Base-by-base conservation (phyloP, 257 asterid species). In the Nicotiana noctiflora region DNA sequence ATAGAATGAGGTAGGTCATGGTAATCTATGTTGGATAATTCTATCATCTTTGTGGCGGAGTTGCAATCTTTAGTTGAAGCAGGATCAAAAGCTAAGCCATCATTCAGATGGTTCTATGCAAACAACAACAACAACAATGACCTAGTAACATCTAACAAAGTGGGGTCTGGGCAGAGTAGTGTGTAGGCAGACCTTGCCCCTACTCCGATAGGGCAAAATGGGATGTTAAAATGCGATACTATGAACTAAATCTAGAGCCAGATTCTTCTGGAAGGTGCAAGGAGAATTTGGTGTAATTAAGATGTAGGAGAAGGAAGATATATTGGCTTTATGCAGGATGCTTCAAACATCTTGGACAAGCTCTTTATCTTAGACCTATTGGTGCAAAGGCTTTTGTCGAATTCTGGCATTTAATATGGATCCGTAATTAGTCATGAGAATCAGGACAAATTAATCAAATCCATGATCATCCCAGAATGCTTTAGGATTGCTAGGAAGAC, bases 221-320 rank as follows among this genome's bases (percentile, higher is more conserved):
- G 34, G 23, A 21, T 34, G 34, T 10, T 19, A 70, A 3, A 46
- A 49, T 72, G 61, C 0, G 2, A 49, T 72, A 21, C 61, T 23
- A 72, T 72, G 40, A 49, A 72, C 78, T 49, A 23, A 44, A 14
- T 72, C 23, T 21, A 49, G 60, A 72, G 23, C 61, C 23, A 21
- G 78, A 46, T 72, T 23, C 23, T 49, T 72, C 61, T 72, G 78
- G n/a, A 72, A 49, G 60, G 78, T 23, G 21, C 8, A 23, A 13
- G 61, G 78, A 49, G 78, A 49, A 72, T 49, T 25, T 72, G 40
- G 60, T 44, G 60, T 72, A 72, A 46, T 13, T 72, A 13, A 72
- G 19, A 72, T 72, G 59, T 37, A 70, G 77, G 77, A 17, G 60
- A 72, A 72, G 59, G 60, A 72, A 72, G 59, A 72, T 72, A 72